phyloP scores from a whole-genome alignment of 1,284 basidiomycete species.

The Clitocybe nebularis region DNA sequence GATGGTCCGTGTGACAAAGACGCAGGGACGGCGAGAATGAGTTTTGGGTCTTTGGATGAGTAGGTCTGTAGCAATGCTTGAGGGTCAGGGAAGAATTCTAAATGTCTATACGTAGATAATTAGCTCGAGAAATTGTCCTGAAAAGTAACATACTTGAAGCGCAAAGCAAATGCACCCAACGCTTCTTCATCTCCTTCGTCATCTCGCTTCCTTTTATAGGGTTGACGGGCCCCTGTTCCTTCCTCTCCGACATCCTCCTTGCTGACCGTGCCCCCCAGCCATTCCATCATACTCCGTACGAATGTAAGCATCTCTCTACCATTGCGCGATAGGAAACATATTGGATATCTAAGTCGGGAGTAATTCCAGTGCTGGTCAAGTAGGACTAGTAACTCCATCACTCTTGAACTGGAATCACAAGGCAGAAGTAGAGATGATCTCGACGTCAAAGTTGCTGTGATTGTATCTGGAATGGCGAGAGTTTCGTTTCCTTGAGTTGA shows the following conservation, averaged over 20 bases:
- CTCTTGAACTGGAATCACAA: constrained; percentile 89
- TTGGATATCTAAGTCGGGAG: constrained; percentile 74
- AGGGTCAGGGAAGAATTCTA: constrained; percentile 87
- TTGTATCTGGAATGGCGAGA: constrained; percentile 55
- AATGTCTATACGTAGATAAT: constrained; percentile 50
- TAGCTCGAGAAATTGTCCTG: background rate
- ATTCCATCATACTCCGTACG: constrained; percentile 97
- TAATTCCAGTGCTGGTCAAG: constrained; percentile 98
- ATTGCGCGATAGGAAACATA: constrained; percentile 89
- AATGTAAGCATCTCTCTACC: constrained; percentile 94
- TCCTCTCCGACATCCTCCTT: constrained; percentile 86
- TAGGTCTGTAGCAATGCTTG: constrained; percentile 79
- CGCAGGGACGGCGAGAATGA: constrained; percentile 90
- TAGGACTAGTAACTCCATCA: constrained; percentile 91
- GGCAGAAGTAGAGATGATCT: constrained; percentile 85
- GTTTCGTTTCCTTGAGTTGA: too few relatives aligned
- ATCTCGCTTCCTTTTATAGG: constrained; percentile 59
- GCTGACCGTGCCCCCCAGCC: constrained; percentile 92
- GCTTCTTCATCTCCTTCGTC: constrained; percentile 72
- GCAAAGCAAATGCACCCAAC: constrained; percentile 68
- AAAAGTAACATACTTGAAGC: constrained; percentile 56
- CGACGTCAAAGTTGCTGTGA: constrained; percentile 78
- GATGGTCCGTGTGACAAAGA: constrained; percentile 93
- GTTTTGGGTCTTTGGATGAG: constrained; percentile 84
- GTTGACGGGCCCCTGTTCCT: constrained; percentile 45